These are phyloP conservation scores for Leccinum huronense DNA, from an alignment of 1,284 basidiomycete species.

Conservation along the genomic window DNA sequence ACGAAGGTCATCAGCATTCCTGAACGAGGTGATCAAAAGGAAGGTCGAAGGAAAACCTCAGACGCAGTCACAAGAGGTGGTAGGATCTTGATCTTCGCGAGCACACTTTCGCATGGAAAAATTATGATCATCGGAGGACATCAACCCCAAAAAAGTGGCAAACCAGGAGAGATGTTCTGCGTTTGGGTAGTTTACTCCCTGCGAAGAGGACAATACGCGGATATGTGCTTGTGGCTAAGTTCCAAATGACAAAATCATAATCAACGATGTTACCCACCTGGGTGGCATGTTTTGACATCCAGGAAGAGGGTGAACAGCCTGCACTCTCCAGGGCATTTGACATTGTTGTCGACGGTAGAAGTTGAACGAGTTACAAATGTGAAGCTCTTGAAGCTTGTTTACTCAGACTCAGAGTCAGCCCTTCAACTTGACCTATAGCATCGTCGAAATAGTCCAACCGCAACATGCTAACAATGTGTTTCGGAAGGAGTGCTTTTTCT, in stretches of 20 bases:
- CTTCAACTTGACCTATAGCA: conserved; percentile 13
- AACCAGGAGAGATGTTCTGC: conserved; percentile 35
- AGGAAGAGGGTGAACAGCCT: conserved; percentile 52
- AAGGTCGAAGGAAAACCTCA: conserved; percentile 56
- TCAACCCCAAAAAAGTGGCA: conserved; percentile 6
- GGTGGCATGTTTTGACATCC: conserved; percentile 50
- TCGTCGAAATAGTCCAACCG: conserved; percentile 19
- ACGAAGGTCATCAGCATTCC: conserved; percentile 12
- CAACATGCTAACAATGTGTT: conserved; percentile 16
- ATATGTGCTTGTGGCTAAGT: conserved; percentile 3
- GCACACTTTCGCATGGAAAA: conserved; percentile 51
- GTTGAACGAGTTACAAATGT: neutral
- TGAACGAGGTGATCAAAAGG: neutral
- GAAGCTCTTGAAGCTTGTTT: neutral
- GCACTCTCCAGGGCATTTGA: conserved; percentile 5
- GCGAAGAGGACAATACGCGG: conserved; percentile 16
- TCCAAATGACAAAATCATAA: neutral
- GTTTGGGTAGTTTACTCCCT: conserved; percentile 40
- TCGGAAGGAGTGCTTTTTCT: conserved; percentile 3
- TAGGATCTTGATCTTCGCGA: conserved; percentile 70
- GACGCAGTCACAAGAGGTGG: conserved; percentile 88
- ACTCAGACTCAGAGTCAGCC: neutral
- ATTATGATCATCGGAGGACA: neutral
- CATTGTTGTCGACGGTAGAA: conserved; percentile 12
- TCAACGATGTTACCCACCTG: conserved; percentile 39